phyloP scores from a whole-genome alignment of 2,329 filamentous ascomycete species.

The Cylindrodendrum hubeiense region DNA sequence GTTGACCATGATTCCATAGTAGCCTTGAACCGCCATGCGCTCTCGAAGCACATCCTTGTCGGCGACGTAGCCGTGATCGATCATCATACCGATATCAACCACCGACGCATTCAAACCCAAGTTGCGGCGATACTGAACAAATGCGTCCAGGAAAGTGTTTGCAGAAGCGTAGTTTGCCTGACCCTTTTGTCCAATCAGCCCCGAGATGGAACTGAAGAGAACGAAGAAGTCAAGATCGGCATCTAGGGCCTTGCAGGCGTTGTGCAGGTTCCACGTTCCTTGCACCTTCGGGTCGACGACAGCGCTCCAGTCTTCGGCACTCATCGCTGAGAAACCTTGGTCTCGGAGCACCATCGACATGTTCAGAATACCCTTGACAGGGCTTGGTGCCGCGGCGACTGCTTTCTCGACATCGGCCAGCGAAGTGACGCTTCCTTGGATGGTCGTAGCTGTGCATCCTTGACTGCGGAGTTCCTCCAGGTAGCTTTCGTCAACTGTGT shows the following conservation, averaged over 20 bases:
- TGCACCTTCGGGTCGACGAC: conserved; percentile 48
- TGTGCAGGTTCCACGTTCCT: conserved; percentile 53
- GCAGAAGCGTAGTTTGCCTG: conserved; percentile 58
- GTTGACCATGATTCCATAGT: conserved; percentile 22
- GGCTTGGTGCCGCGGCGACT: conserved; percentile 35
- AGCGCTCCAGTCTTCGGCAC: conserved; percentile 46
- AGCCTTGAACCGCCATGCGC: conserved; percentile 9
- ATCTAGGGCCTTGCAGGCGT: conserved; percentile 45
- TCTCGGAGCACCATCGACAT: conserved; percentile 53
- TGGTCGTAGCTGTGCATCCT: conserved; percentile 42
- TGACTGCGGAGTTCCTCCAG: conserved; percentile 38
- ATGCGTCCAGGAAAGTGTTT: conserved; percentile 56
- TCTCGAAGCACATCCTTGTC: conserved; percentile 29
- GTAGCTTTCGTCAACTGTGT: too few species aligned
- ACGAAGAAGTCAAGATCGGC: conserved; percentile 53
- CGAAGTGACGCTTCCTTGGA: conserved; percentile 50
- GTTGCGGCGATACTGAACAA: conserved; percentile 51
- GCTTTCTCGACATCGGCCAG: conserved; percentile 44
- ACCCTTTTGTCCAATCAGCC: conserved; percentile 48
- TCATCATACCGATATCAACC: conserved; percentile 53
- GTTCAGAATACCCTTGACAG: conserved; percentile 57
- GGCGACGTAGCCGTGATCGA: conserved; percentile 53
- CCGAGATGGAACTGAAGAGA: conserved; percentile 50
- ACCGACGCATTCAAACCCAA: conserved; percentile 51
- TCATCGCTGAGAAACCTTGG: conserved; percentile 50